Base-by-base conservation (phyloP, 2,329 filamentous ascomycete genomes). In the Trichophyton simii region DNA sequence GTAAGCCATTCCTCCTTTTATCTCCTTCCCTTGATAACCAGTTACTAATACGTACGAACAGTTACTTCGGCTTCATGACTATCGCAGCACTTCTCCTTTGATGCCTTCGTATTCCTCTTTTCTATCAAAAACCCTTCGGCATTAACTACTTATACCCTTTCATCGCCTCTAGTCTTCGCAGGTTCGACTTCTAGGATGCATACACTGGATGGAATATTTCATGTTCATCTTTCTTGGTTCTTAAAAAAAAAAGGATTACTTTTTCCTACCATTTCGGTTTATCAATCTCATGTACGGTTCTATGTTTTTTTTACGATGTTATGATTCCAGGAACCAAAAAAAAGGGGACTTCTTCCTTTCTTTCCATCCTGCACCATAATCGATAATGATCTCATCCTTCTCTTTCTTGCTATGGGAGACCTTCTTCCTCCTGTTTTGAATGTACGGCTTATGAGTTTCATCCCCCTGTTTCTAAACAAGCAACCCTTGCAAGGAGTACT, bases 51-150 rank as follows among this genome's bases (percentile, higher is more conserved):
- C 59, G 31, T 34, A 15, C 9, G 22, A 41, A n/a, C 42, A 75
- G 73, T 62, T 75, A 75, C 61, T 75, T 75, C 50, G 71, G 70
- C 3, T 75, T 74, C 57, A 75, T 75, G 73, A 66, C 70, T 44
- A 57, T 71, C 3, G 70, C 72, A 15, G 73, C 73, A 20, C 69
- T 75, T 65, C 72, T 74, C 59, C 72, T 75, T 61, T 70, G 70
- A 38, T 75, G 34, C 34, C 11, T 31, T 31, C 11, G 13, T 38
- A 38, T 13, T 65, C n/a, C 41, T 7, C 5, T 44, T 44, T 11
- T 6, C 28, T 15, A 31, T n/a, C 20, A 15, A 44, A 44, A 18
- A 15, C 4, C 13, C 41, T 7, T 44, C 41, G 6, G 55, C 41
- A 18, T 60, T 22, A 58, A 59, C 8, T 20, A 34, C 34, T 44